Percentiles rank a stretch among this genome's conserved stretches.
Evolutionary conservation across 2,329 filamentous ascomycete genomes (phyloP).

Genomic region (Botryotinia convoluta): DNA sequence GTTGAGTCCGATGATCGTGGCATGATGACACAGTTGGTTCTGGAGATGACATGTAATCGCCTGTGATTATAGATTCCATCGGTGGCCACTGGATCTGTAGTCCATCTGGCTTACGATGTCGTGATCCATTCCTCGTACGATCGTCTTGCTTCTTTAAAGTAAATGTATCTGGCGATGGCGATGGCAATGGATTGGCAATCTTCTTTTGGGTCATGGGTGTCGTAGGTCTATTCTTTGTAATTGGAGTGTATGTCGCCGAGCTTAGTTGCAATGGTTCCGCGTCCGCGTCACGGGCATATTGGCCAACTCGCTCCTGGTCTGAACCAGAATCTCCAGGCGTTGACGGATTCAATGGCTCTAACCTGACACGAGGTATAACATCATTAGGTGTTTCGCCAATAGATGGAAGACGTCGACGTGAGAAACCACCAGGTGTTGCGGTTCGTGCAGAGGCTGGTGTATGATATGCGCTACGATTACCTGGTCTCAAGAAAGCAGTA

Average conservation of each 20-base stretch:
- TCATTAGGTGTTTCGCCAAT: constrained; percentile 68
- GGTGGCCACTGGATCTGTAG: constrained; percentile 62
- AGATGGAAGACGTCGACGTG: constrained; percentile 67
- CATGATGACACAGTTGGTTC: constrained; percentile 53
- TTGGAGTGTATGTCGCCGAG: constrained; percentile 38
- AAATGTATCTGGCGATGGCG: constrained; percentile 64
- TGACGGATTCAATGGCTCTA: constrained; percentile 42
- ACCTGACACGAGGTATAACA: constrained; percentile 43
- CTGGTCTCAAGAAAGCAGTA: constrained; percentile 66
- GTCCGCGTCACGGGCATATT: constrained; percentile 34
- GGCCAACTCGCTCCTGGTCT: constrained; percentile 43
- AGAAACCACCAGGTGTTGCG: constrained; percentile 58
- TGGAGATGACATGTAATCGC: constrained; percentile 54
- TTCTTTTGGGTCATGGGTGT: constrained; percentile 60
- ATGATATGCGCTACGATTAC: constrained; percentile 65
- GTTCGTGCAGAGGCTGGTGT: constrained; percentile 67
- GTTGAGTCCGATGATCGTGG: constrained; percentile 42
- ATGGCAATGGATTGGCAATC: constrained; percentile 59
- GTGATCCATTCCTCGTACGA: constrained; percentile 65
- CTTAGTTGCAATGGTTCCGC: constrained; percentile 41
- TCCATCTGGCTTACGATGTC: constrained; percentile 74
- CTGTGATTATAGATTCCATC: constrained; percentile 49
- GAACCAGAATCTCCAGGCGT: constrained; percentile 48
- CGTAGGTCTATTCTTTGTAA: constrained; percentile 56
- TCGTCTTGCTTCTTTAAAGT: constrained; percentile 59